phyloP scores from a whole-genome alignment of 805 yeast species.

The Diddensiella transvaalensis region DNA sequence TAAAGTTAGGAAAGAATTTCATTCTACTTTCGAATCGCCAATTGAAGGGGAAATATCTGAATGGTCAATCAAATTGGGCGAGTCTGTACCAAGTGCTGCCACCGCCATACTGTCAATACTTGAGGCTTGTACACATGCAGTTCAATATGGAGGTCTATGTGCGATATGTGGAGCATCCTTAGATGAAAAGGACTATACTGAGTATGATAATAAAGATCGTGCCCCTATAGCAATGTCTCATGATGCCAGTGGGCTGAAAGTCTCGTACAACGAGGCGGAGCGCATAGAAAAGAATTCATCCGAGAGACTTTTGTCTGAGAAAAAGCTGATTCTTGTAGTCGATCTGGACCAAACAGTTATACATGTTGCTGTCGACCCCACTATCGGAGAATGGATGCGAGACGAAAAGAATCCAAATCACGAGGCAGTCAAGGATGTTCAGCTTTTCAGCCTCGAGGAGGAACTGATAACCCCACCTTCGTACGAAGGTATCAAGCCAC shows the following conservation, averaged over 20 bases:
- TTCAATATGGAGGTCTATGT: conserved; percentile 92
- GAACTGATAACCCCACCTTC: conserved; percentile 35
- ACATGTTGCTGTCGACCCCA: conserved; percentile 97
- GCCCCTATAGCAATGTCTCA: conserved; percentile 90
- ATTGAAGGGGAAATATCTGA: conserved; percentile 62
- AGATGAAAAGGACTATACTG: conserved; percentile 67
- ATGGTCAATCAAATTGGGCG: conserved; percentile 53
- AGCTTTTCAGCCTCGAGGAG: conserved; percentile 73
- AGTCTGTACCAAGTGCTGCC: conserved; percentile 47
- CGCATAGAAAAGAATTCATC: conserved; percentile 71
- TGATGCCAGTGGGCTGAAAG: conserved; percentile 77
- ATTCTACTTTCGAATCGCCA: conserved; percentile 69
- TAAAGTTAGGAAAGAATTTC: conserved; percentile 36
- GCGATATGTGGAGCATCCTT: conserved; percentile 86
- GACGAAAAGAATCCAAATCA: conserved; percentile 84
- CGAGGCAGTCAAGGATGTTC: conserved; percentile 78
- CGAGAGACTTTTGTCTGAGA: conserved; percentile 52
- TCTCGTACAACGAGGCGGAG: conserved; percentile 81
- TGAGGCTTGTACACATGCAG: conserved; percentile 89
- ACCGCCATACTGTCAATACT: conserved; percentile 53
- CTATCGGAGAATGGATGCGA: conserved; percentile 92
- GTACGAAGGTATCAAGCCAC: conserved; percentile 55
- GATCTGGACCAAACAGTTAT: conserved; percentile 97
- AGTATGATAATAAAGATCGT: conserved; percentile 61
- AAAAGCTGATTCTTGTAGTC: conserved; percentile 82